Conservation (phyloP, 2,329 filamentous ascomycete genomes). For the Pseudocercospora vitis region DNA sequence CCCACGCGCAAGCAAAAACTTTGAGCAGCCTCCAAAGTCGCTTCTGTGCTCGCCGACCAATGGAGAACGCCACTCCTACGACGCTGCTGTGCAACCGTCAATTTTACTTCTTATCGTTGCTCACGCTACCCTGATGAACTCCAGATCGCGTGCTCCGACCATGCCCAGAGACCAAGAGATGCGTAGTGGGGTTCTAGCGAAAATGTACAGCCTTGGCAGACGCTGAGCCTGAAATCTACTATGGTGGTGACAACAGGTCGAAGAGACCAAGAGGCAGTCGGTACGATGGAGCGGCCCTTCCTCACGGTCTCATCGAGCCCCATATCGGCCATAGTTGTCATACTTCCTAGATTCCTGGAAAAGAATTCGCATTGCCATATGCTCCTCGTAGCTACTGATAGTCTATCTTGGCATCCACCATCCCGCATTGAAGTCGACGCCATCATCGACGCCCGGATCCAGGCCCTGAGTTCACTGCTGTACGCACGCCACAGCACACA, state of each 20-base stretch:
- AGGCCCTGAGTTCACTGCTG: slow-evolving; percentile 6
- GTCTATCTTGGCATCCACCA: slow-evolving; percentile 12
- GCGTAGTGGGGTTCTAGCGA: background rate
- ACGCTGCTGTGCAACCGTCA: slow-evolving; percentile 1
- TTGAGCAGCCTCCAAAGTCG: background rate
- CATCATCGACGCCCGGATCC: slow-evolving; percentile 3
- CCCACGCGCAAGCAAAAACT: background rate
- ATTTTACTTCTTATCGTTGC: background rate
- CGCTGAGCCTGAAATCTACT: background rate
- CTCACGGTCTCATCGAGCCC: background rate
- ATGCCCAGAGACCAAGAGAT: slow-evolving; percentile 4
- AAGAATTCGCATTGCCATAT: background rate
- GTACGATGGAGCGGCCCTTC: background rate
- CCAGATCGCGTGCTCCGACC: slow-evolving; percentile 2
- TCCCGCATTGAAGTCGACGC: slow-evolving; percentile 7
- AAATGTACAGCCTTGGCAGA: background rate
- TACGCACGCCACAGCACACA: slow-evolving; percentile 13
- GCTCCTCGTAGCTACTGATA: slow-evolving; percentile 3
- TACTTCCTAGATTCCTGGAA: background rate
- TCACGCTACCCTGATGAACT: background rate
- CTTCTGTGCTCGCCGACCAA: background rate
- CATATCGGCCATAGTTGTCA: background rate
- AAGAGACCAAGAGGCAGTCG: background rate
- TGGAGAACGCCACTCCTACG: background rate
- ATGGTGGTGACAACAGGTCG: background rate